Evolutionary conservation across 148 eudicot species (phyloP), one percentile per base, ranked within the genome.

Genomic region (Nepenthes mirabilis): DNA sequence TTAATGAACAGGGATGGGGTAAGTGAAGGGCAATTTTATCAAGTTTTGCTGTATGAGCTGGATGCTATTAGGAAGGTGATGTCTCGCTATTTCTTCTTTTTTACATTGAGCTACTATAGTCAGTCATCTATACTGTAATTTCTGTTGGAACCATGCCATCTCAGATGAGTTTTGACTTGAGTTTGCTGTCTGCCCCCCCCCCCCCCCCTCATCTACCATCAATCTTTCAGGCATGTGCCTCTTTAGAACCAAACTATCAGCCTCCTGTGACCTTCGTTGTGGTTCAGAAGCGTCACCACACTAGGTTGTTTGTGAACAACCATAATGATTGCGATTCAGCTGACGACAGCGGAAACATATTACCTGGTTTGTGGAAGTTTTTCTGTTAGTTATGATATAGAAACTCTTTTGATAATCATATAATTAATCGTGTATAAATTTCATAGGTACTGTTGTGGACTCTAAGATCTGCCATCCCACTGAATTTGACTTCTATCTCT

Each of bases 311-410:
- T 61, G 70, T 74, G 3, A 61, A 63, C 14, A 45, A 45, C 11
- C 48, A 45, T 45, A 58, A 62, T 59, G 82, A 78, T 56, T 51
- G 65, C 7, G 63, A 57, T 32, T 33, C 63, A 14, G 64, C 65
- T 40, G 78, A 78, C 58, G 43, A 68, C 36, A 78, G 77, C 43
- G 82, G 82, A 54, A 78, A 78, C 45, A 74, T 78, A n/a, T 52
- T 72, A 9, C 76, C 76, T 59, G 77, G 77, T 74, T 33, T 23
- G 9, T 59, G 3, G 5, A 8, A 5, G 14, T 48, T 53, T 13
- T 32, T n/a, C 33, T n/a, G 14, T 53, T 53, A 3, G 9, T 14
- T n/a, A n/a, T 53, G 32, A 32, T n/a, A 53, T 1, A 7, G 3
- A 1, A 2, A 11, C 0, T 14, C 5, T 45, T 7, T 40, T 10